These are phyloP conservation scores for Melanopsichium pennsylvanicum DNA, from an alignment of 1,284 basidiomycete genomes.

Conservation along the genomic window DNA sequence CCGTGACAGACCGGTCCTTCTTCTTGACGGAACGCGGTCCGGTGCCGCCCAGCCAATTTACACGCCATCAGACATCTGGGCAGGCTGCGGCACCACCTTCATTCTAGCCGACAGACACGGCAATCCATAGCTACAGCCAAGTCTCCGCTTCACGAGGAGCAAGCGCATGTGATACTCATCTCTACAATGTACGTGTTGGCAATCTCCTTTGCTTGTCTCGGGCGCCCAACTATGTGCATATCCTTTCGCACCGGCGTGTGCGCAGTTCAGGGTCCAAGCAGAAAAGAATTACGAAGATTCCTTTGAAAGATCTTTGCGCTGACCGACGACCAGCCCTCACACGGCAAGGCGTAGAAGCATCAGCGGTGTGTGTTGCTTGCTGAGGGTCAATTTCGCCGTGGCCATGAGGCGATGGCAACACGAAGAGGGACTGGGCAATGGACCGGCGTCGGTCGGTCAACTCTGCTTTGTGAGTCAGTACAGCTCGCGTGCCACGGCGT, in stretches of 20 bases:
- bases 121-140: background rate
- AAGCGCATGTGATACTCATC: too few relatives aligned
- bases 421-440: background rate
- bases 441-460: conserved; percentile 12
- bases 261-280: background rate
- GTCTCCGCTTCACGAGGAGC: background rate
- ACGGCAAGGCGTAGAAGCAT: too few relatives aligned
- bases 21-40: conserved; percentile 30
- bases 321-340: conserved; percentile 5
- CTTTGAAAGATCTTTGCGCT: background rate
- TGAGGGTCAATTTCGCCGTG: background rate
- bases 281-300: background rate
- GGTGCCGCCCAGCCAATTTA: conserved; percentile 8
- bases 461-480: too few relatives aligned
- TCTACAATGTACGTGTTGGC: too few relatives aligned
- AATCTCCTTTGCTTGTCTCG: too few relatives aligned
- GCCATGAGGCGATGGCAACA: conserved; percentile 3
- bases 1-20: conserved; percentile 12
- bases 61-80: conserved; percentile 34
- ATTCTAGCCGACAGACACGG: conserved; percentile 22
- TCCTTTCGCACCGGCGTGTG: too few relatives aligned
- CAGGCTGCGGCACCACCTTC: conserved; percentile 42
- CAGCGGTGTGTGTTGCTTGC: background rate
- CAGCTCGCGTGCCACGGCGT: background rate
- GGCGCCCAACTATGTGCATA: background rate